phyloP scores from a whole-genome alignment of 2,329 filamentous ascomycete species.

The Talaromyces sp. region DNA sequence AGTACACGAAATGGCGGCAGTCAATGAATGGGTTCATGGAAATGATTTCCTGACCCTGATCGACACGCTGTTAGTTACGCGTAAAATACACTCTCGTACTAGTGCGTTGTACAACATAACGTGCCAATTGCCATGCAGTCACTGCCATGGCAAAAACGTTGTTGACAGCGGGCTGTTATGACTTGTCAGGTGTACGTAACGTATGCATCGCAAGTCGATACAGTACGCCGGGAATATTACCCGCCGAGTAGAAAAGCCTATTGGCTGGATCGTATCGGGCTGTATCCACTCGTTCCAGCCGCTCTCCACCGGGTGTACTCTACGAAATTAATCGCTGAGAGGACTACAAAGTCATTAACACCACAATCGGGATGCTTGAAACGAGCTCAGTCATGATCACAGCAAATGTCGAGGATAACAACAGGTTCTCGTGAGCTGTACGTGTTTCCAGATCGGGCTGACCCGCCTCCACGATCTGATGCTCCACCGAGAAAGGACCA shows the following conservation, averaged over 20 bases:
- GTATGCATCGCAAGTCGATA: not conserved
- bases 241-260: not conserved
- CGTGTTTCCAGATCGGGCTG: not conserved
- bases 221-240: not conserved
- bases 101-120: not conserved
- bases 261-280: not conserved
- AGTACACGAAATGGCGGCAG: not conserved
- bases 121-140: not conserved
- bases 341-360: not conserved
- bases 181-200: not conserved
- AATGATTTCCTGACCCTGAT: slow-evolving; percentile 15
- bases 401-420: not conserved
- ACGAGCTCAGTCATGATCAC: not conserved
- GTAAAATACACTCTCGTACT: not conserved
- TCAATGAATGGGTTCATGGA: slow-evolving; percentile 2
- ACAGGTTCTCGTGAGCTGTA: not conserved
- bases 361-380: not conserved
- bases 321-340: not conserved
- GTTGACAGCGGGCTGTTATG: slow-evolving; percentile 21
- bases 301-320: not conserved
- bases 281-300: not conserved
- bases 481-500: not conserved
- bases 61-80: not conserved
- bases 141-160: slow-evolving; percentile 17
- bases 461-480: slow-evolving; percentile 4